These are phyloP conservation scores for Psilocybe tampanensis DNA, from an alignment of 768 basidiomycete genomes.

Conservation along the genomic window DNA sequence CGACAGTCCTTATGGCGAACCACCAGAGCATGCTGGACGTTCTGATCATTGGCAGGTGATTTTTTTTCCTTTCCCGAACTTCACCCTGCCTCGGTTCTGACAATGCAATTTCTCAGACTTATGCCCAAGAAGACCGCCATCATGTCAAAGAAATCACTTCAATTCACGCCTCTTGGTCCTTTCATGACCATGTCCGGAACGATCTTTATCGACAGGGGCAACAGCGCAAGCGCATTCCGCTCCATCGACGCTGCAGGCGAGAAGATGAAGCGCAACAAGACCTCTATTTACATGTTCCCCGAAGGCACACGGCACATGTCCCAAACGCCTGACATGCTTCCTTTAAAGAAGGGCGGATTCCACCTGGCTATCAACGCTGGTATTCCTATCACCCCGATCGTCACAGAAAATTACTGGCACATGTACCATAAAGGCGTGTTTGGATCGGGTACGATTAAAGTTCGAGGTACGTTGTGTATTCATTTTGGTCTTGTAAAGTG, in stretches of 20 bases:
- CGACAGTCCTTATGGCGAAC: slow-evolving; percentile 81
- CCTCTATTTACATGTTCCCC: slow-evolving; percentile 93
- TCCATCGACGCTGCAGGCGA: slow-evolving; percentile 80
- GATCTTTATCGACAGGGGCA: slow-evolving; percentile 89
- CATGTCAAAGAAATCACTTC: slow-evolving; percentile 91
- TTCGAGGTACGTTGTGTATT: slow-evolving; percentile 64
- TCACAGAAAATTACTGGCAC: slow-evolving; percentile 92
- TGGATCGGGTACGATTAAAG: slow-evolving; percentile 72
- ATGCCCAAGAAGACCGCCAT: slow-evolving; percentile 85
- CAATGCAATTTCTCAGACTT: slow-evolving; percentile 46
- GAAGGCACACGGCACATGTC: slow-evolving; percentile 89
- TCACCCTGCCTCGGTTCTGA: slow-evolving; percentile 7
- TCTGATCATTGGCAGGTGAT: slow-evolving; percentile 74
- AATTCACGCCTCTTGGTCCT: slow-evolving; percentile 86
- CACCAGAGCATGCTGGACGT: slow-evolving; percentile 96
- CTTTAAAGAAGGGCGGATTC: slow-evolving; percentile 98
- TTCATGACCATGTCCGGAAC: slow-evolving; percentile 90
- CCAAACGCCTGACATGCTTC: slow-evolving; percentile 66
- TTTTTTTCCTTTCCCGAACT: not conserved
- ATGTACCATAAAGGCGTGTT: slow-evolving; percentile 82
- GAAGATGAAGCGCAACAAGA: slow-evolving; percentile 67
- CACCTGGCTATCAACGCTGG: slow-evolving; percentile 91
- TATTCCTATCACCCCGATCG: slow-evolving; percentile 89
- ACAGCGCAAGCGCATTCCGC: slow-evolving; percentile 69
- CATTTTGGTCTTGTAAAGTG: not conserved